Base-by-base conservation (phyloP, 176 grass and related monocot genomes). In the Elymus sibiricus region DNA sequence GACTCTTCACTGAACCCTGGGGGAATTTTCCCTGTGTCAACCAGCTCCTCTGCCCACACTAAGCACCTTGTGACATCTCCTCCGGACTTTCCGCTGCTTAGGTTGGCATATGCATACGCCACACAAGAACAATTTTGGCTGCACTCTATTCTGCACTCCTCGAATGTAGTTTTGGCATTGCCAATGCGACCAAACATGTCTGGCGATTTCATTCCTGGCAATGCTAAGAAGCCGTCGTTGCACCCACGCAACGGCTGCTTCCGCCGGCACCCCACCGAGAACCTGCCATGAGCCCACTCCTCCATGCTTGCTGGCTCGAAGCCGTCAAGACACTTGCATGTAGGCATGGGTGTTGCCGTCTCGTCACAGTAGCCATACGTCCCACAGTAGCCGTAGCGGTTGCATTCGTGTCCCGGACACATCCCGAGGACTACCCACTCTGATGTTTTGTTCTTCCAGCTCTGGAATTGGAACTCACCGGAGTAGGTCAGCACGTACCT, bases 321-420 rank as follows among this genome's bases (percentile, higher is more conserved):
- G 7, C 88, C 86, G 0, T 88, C 47, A 5, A 90, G 64, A 64
- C 92, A 93, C 1, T 39, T 76, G 61, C 92, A 93, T 5, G 86
- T 69, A 12, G 78, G 35, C 8, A 29, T 6, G 14, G 64, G 64
- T 1, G 14, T 4, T 11, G 13, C 13, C 17, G 77, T 76, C 27
- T 0, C 1, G 61, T 90, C 81, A n/a, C n/a, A n/a, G n/a, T n/a
- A n/a, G n/a, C n/a, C n/a, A n/a, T 42, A 79, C 2, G 56, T 44
- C 22, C 91, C 91, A 12, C 91, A 93, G 7, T 10, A 40, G 21
- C 40, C 81, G 21, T 78, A 93, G 1, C 15, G 4, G 21, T 1
- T 61, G 64, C 86, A 88, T 12, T 12, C 11, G 51, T 58, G 0
- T 0, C 12, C 0, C 0, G 86, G 80, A 37, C 22, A 78, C 19